A percentile compares a stretch with the other conserved stretches of the same genome.
These are phyloP conservation scores for Cordyceps fumosorosea DNA, from an alignment of 2,329 filamentous ascomycete species.

Conservation along the genomic window DNA sequence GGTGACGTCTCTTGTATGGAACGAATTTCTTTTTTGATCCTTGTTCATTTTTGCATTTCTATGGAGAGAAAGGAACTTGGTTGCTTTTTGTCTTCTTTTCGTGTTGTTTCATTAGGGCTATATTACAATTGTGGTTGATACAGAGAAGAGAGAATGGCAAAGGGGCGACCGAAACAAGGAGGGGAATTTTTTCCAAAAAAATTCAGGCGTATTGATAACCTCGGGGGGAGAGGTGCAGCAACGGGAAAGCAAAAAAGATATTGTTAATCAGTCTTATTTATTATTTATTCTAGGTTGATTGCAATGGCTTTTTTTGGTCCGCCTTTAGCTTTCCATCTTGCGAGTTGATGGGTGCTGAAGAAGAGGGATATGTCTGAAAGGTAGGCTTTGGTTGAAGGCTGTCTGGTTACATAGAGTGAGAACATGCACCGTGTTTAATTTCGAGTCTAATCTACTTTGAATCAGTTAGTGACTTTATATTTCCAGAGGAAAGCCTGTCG, in stretches of 20 bases:
- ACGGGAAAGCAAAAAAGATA: not conserved
- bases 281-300: not conserved
- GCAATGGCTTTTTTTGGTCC: not conserved
- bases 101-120: not conserved
- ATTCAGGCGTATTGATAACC: slow-evolving; percentile 5
- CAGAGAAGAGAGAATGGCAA: not conserved
- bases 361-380: not conserved
- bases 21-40: not conserved
- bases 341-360: not conserved
- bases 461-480: not conserved
- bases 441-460: not conserved
- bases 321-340: not conserved
- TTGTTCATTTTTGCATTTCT: not conserved
- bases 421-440: not conserved
- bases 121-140: not conserved
- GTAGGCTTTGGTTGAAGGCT: not conserved
- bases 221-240: not conserved
- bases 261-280: not conserved
- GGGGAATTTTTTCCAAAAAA: not conserved
- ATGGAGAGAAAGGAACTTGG: not conserved
- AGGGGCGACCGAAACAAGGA: not conserved
- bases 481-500: not conserved
- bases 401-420: not conserved
- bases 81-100: not conserved
- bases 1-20: not conserved